Evolutionary conservation across 345 rosid genomes (phyloP), one percentile per base, ranked within the genome.

Genomic region (Gossypium arboreum): DNA sequence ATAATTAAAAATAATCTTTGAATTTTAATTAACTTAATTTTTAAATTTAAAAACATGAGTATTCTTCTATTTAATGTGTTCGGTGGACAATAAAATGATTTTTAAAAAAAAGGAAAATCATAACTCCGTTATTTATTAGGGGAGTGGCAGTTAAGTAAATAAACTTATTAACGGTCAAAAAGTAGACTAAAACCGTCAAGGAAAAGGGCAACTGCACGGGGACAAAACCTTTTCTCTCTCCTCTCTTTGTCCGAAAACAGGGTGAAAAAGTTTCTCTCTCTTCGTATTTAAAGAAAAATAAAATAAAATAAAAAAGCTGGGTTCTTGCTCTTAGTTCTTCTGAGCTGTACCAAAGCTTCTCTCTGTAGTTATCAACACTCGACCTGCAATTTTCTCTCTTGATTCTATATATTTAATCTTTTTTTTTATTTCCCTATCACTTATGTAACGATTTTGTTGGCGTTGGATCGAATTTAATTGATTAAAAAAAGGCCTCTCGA

Each of bases 291-390:
- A 47, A 13, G 18, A 58, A 48, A 34, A 34, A 34, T 10, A 58
- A 69, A 20, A 47, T 12, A 20, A 22, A 68, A 16, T 25, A 63
- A 63, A 63, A 63, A 62, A 39, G 24, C 68, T 16, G 68, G 13
- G 9, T 63, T 17, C n/a, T 34, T 51, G 16, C 71, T 62, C 11
- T 78, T 34, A n/a, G n/a, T 50, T 50, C 16, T 43, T 75, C 74
- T 77, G 73, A 78, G 87, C 87, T 78, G 87, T 79, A 64, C 75
- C 45, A 59, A 76, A 43, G 55, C 45, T 66, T 74, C 56, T 24
- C 39, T 65, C 43, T 50, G 12, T 51, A 18, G 70, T 72, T 34
- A 62, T 77, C 77, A 55, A 59, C 22, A 9, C 58, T 12, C 67
- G 85, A 80, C 80, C 85, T 77, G 64, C 76, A 50, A 61, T 25